Evolutionary conservation across 179 eudicot species (phyloP), one percentile per base, ranked within the genome.

Genomic region (Heliamphora pulchella): DNA sequence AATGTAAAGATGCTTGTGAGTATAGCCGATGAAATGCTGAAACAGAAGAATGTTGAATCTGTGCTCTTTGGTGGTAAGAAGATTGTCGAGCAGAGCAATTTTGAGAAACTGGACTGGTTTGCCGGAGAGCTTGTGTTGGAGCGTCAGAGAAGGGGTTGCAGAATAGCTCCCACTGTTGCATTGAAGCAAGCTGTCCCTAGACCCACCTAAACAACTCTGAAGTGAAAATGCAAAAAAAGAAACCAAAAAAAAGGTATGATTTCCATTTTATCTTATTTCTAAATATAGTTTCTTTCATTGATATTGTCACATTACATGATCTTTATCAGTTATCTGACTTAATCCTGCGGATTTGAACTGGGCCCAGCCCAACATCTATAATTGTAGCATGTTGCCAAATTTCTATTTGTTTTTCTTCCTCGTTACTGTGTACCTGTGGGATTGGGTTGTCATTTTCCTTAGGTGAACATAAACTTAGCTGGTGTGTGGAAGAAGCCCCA

Each of bases 91-190:
- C 91, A 89, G 53, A 90, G 91, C 81, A 94, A 94, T 85, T 83
- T 81, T 3, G 94, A 93, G 87, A 94, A 93, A 86, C 91, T 94
- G 39, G 98, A 94, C 84, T 94, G 97, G 93, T 91, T 94, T 78
- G 97, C 97, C 0, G 91, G 89, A 72, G 92, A 94, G 74, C 97
- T 94, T 55, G 97, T 94, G 74, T 79, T 88, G 51, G 98, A 93
- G 86, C 98, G 90, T 82, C 97, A 91, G 87, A 88, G 92, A 83
- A 92, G 98, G 89, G 87, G 94, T 73, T 88, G 92, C 86, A 81
- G 97, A 65, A 91, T 94, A 74, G 98, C 97, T 87, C 98, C 98
- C 75, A 93, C 98, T 83, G 98, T 94, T 87, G 97, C 92, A 47
- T 87, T 94, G 82, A 94, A 94, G 86, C 97, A 91, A 82, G 88